Percentiles rank a stretch among this genome's conserved stretches.
These are phyloP conservation scores for Favolaschia claudopus DNA, from an alignment of 768 basidiomycete genomes.

Conservation along the genomic window DNA sequence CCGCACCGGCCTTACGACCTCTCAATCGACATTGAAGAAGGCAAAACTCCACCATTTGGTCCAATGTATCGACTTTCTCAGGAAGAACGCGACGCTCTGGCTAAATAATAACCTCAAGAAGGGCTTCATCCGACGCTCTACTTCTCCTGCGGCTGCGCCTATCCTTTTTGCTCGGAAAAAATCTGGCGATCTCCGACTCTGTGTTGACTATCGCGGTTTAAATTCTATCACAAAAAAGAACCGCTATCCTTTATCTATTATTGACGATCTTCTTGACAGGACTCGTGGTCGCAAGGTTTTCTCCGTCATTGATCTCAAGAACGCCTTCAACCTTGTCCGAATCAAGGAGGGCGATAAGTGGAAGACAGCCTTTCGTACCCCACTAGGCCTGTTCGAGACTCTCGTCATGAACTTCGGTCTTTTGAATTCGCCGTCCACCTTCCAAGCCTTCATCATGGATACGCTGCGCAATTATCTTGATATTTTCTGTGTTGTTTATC, in stretches of 20 bases:
- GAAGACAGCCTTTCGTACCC: slow-evolving; percentile 52
- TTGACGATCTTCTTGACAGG: slow-evolving; percentile 39
- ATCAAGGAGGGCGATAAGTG: slow-evolving; percentile 49
- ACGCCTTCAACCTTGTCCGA: slow-evolving; percentile 45
- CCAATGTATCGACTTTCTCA: no score
- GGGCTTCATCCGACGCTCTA: no score
- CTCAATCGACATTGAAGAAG: slow-evolving; percentile 29
- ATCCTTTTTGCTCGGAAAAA: no score
- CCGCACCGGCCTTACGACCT: slow-evolving; percentile 38
- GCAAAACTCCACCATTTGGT: slow-evolving; percentile 22
- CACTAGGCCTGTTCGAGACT: slow-evolving; percentile 46
- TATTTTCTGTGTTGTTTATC: slow-evolving; percentile 48
- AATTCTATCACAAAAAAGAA: no score
- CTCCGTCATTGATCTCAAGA: slow-evolving; percentile 45
- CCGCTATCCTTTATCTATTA: slow-evolving; percentile 38
- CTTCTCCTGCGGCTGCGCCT: no score
- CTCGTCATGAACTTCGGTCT: slow-evolving; percentile 48
- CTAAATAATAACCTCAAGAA: no score
- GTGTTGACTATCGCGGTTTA: no score
- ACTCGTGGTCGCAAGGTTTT: slow-evolving; percentile 38
- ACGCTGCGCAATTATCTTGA: slow-evolving; percentile 47
- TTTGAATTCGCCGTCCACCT: slow-evolving; percentile 48
- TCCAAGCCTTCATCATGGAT: slow-evolving; percentile 52
- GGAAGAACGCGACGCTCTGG: no score
- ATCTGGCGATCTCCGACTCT: no score